Evolutionary conservation across 2,329 filamentous ascomycete genomes (phyloP).

Genomic region (Lizonia empirigonia): DNA sequence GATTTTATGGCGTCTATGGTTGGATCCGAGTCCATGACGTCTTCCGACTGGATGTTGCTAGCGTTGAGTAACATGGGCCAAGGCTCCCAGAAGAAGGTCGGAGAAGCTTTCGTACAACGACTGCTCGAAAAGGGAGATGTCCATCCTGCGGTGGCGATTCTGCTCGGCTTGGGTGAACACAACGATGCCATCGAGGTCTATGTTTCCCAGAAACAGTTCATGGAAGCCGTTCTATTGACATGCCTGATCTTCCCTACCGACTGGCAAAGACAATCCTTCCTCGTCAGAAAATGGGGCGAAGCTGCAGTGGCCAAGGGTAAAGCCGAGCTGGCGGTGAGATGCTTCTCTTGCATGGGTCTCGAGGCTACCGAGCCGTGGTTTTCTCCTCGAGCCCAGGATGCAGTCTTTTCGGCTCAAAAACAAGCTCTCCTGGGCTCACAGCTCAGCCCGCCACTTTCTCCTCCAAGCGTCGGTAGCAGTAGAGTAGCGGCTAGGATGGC

Average conservation of each 20-base stretch:
- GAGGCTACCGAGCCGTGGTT: slow-evolving; percentile 88
- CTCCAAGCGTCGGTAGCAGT: slow-evolving; percentile 63
- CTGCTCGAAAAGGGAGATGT: slow-evolving; percentile 88
- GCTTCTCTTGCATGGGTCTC: slow-evolving; percentile 86
- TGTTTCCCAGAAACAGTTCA: slow-evolving; percentile 84
- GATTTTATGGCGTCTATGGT: slow-evolving; percentile 80
- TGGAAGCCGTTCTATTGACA: slow-evolving; percentile 90
- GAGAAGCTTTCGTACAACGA: slow-evolving; percentile 86
- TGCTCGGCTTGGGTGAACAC: slow-evolving; percentile 88
- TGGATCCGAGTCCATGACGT: slow-evolving; percentile 82
- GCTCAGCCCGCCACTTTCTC: slow-evolving; percentile 74
- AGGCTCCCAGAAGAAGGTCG: slow-evolving; percentile 83
- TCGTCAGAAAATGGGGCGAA: slow-evolving; percentile 95
- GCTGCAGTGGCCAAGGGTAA: slow-evolving; percentile 85
- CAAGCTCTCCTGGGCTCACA: slow-evolving; percentile 57
- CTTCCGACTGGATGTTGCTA: slow-evolving; percentile 95
- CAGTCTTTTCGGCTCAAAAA: slow-evolving; percentile 61
- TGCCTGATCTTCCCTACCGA: slow-evolving; percentile 82
- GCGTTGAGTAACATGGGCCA: slow-evolving; percentile 84
- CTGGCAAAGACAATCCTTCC: slow-evolving; percentile 87
- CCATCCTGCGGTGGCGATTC: slow-evolving; percentile 88
- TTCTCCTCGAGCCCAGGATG: slow-evolving; percentile 76
- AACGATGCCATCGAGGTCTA: slow-evolving; percentile 98
- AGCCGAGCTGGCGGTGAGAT: slow-evolving; percentile 88
- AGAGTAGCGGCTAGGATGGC: slow-evolving; percentile 75